These are phyloP conservation scores for Schoenoplectus tabernaemontani DNA, from an alignment of 202 grass and related monocot genomes.

Conservation along the genomic window DNA sequence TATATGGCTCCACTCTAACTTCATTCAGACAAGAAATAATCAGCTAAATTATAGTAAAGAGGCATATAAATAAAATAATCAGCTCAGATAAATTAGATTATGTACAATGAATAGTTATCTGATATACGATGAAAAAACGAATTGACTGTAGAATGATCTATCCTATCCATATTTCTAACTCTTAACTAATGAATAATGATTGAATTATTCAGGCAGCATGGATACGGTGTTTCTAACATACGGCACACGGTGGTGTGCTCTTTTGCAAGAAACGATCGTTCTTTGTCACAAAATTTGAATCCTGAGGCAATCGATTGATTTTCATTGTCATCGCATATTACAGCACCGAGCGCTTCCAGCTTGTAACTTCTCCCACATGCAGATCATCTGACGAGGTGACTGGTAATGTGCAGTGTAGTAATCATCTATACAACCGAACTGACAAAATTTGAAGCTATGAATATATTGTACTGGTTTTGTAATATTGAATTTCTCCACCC, in stretches of 20 bases:
- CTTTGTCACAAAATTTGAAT: conserved; percentile 19
- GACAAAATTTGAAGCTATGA: conserved; percentile 71
- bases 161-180: not conserved
- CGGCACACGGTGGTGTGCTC: conserved; percentile 7
- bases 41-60: not conserved
- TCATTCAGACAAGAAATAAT: not conserved
- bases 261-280: not conserved
- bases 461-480: conserved; percentile 42
- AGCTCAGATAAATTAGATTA: not conserved
- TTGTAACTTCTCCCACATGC: conserved; percentile 75
- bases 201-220: conserved; percentile 14
- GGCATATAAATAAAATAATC: not conserved
- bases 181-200: conserved; percentile 31
- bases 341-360: conserved; percentile 59
- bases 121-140: not conserved
- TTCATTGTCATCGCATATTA: conserved; percentile 71
- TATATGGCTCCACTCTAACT: not conserved
- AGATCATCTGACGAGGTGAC: conserved; percentile 88
- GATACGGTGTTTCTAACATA: conserved; percentile 13
- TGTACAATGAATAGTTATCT: not conserved
- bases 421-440: conserved; percentile 69
- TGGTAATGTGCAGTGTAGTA: conserved; percentile 94
- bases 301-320: conserved; percentile 11
- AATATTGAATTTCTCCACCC: conserved; percentile 87
- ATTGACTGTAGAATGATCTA: not conserved